Evolutionary conservation across 345 rosid genomes (phyloP).

Genomic region (Arabidopsis suecica): DNA sequence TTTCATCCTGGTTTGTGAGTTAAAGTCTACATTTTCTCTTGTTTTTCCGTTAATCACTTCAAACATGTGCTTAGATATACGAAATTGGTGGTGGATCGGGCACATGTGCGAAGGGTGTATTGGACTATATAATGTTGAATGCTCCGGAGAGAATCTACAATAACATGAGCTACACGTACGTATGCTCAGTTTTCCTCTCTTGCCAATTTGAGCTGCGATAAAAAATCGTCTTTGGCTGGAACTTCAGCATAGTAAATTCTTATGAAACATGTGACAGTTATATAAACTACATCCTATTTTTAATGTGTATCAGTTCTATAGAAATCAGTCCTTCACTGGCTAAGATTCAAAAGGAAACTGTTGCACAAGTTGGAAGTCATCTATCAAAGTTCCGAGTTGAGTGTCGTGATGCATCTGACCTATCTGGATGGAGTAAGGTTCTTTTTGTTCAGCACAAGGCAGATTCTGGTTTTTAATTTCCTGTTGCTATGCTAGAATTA

Average conservation of each 20-base stretch:
- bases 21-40: neutral
- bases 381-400: constrained; percentile 82
- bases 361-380: constrained; percentile 86
- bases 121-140: constrained; percentile 95
- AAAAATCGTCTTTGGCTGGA: constrained; percentile 5
- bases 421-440: constrained; percentile 83
- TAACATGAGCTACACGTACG: constrained; percentile 90
- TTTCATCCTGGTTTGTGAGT: neutral
- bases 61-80: constrained; percentile 68
- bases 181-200: constrained; percentile 29
- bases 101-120: constrained; percentile 88
- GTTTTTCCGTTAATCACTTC: constrained; percentile 15
- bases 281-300: constrained; percentile 20
- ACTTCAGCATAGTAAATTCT: constrained; percentile 13
- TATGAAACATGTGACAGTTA: constrained; percentile 1
- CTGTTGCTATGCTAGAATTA: neutral
- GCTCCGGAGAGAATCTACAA: constrained; percentile 92
- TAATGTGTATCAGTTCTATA: constrained; percentile 64
- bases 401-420: constrained; percentile 88
- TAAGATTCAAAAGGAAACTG: constrained; percentile 81
- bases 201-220: constrained; percentile 22
- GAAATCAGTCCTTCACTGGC: constrained; percentile 96
- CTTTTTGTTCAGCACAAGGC: constrained; percentile 26
- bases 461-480: neutral
- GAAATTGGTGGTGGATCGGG: constrained; percentile 99